Base-by-base conservation (phyloP, 345 rosid species). In the Excoecaria cochinchinensis region DNA sequence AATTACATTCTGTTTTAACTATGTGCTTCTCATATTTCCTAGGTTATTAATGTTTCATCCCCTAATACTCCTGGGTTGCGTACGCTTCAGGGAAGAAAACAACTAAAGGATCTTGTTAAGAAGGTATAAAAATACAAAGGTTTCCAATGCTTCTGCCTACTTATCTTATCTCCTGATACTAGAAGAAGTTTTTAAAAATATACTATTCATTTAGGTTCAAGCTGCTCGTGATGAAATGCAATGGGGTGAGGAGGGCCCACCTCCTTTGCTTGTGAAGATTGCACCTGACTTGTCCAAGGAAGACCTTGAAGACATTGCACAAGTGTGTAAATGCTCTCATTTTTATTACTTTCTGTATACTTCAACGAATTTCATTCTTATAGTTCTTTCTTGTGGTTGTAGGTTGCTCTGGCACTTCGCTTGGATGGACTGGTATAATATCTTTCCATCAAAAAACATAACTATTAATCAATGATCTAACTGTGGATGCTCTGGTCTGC, bases 151-250 rank as follows among this genome's bases (percentile, higher is more conserved):
- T 60, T 57, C 48, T 48, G 62, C 76, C 48, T 22, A 71, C 39
- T 51, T 63, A 12, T 46, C 67, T 47, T 56, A 69, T 63, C 39
- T 5, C 70, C 25, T 59, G 70, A 71, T 67, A 39, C 44, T n/a
- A 52, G 61, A 78, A 47, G 46, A 66, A 22, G n/a, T 24, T 65
- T 16, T 75, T 61, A 24, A 31, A 31, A 6, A 3, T 42, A 51
- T 21, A n/a, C 71, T 71, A 66, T 75, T 77, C 16, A 21, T 75
- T 19, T 78, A 91, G 96, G 85, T 95, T 76, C 99, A 93, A 90
- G 99, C 99, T 86, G 99, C 99, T 67, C 89, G 98, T 62, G 99
- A 95, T 91, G 99, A 95, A 87, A 95, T 95, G 99, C 98, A 95
- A 75, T 95, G 99, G 99, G 99, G 93, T 67, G 99, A 93, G 83